These are phyloP conservation scores for Cutaneotrichosporon mucoides DNA, from an alignment of 1,284 basidiomycete genomes.

Conservation along the genomic window DNA sequence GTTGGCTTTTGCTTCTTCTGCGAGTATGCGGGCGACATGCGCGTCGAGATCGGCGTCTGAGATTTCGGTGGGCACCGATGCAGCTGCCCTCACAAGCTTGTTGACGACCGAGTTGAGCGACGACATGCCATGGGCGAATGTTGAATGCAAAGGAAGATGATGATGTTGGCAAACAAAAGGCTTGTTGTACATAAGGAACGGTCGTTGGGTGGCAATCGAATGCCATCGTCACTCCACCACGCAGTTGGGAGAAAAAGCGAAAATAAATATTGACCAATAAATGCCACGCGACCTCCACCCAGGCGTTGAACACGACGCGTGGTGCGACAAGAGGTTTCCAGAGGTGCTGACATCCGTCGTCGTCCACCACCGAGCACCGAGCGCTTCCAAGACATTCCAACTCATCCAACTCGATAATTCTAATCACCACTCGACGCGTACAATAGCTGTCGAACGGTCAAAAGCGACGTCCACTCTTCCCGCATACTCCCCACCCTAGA, in stretches of 20 bases:
- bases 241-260: neutral
- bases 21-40: conserved; percentile 79
- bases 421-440: neutral
- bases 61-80: conserved; percentile 60
- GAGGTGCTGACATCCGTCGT: too few species aligned
- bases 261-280: neutral
- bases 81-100: conserved; percentile 72
- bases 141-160: neutral
- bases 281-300: conserved; percentile 3
- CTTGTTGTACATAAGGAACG: too few species aligned
- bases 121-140: conserved; percentile 21
- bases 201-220: neutral
- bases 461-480: neutral
- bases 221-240: neutral
- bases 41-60: conserved; percentile 79
- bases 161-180: too few species aligned
- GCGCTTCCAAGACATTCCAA: conserved; percentile 14
- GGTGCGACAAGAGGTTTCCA: too few species aligned
- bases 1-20: conserved; percentile 84
- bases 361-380: neutral
- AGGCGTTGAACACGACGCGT: conserved; percentile 6
- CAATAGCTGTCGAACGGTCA: neutral
- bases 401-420: too few species aligned
- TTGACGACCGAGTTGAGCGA: conserved; percentile 77
- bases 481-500: neutral